phyloP scores from a whole-genome alignment of 2,329 filamentous ascomycete genomes.

The Dactylellina cionopaga region DNA sequence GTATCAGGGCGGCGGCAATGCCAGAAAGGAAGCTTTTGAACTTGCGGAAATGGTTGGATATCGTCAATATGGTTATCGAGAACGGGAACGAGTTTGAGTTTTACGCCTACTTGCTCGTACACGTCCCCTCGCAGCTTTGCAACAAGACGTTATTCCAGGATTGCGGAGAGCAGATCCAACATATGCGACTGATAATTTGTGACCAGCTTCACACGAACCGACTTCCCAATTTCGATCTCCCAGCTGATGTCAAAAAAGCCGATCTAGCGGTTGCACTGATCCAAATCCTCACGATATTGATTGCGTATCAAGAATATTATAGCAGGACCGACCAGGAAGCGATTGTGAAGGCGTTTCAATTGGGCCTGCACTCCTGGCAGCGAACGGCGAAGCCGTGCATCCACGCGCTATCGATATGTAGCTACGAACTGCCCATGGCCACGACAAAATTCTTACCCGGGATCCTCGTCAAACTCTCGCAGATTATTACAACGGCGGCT shows the following conservation, averaged over 20 bases:
- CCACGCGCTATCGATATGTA: conserved; percentile 92
- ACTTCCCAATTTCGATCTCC: conserved; percentile 81
- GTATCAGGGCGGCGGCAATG: conserved; percentile 52
- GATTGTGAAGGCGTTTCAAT: conserved; percentile 84
- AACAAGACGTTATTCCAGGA: conserved; percentile 86
- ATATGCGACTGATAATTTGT: conserved; percentile 79
- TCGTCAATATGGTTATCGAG: conserved; percentile 76
- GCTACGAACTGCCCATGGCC: conserved; percentile 88
- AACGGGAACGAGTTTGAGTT: conserved; percentile 86
- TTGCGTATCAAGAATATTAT: conserved; percentile 90
- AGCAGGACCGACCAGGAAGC: conserved; percentile 87
- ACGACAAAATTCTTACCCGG: conserved; percentile 85
- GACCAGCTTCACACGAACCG: conserved; percentile 80
- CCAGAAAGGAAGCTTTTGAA: conserved; percentile 66
- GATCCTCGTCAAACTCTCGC: conserved; percentile 91
- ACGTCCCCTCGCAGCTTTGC: conserved; percentile 85
- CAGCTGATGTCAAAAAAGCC: conserved; percentile 82
- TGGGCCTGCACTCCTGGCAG: conserved; percentile 84
- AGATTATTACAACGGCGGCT: conserved; percentile 91
- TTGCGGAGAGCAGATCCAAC: conserved; percentile 77
- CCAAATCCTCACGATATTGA: conserved; percentile 83
- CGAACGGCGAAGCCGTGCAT: conserved; percentile 91
- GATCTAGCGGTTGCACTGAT: conserved; percentile 91
- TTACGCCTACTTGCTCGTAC: conserved; percentile 87
- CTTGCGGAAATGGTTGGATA: conserved; percentile 78